Base-by-base conservation (phyloP, 441 rosid genomes). In the Pelargonium cotyledonis region DNA sequence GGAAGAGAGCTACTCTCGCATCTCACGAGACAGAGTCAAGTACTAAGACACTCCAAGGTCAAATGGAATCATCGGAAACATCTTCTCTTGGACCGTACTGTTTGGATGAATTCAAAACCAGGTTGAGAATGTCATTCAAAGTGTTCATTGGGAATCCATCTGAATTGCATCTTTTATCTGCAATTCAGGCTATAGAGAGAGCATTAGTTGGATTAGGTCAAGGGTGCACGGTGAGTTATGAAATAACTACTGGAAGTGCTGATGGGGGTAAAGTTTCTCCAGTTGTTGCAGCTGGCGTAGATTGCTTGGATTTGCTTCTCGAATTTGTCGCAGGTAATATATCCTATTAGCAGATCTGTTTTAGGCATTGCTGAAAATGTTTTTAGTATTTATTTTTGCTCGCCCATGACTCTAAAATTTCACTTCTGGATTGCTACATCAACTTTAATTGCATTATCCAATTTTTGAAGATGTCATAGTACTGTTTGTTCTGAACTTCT, bases 241-340 rank as follows among this genome's bases (percentile, higher is more conserved):
- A 75, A 68, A 80, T 90, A 82, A 85, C 70, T 64, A 82, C 85
- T 55, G 88, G 91, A 78, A 75, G 72, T 66, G 80, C 75, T 72
- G 80, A 80, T 75, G 94, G 92, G 63, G 96, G 91, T 65, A 82
- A 72, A 69, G 85, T 88, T 72, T 84, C 92, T 63, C 74, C 90
- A 68, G 77, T 79, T 15, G 90, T 84, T 78, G 98, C 96, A n/a
- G 93, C 88, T 72, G 90, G 91, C 73, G 72, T 95, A 65, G 96
- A 91, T 75, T 95, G 88, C 85, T 86, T 95, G 76, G 97, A 92
- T 79, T 83, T 95, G 18, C 73, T 90, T 82, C 86, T 89, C 72
- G 96, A 91, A 80, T 78, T 84, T 80, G 89, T 79, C 75, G 80
- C 95, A 85, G 95, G 97, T 94, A 79, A 73, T 53, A 69, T 69